phyloP scores from a whole-genome alignment of 305 asterid genomes.

The Ajuga reptans region DNA sequence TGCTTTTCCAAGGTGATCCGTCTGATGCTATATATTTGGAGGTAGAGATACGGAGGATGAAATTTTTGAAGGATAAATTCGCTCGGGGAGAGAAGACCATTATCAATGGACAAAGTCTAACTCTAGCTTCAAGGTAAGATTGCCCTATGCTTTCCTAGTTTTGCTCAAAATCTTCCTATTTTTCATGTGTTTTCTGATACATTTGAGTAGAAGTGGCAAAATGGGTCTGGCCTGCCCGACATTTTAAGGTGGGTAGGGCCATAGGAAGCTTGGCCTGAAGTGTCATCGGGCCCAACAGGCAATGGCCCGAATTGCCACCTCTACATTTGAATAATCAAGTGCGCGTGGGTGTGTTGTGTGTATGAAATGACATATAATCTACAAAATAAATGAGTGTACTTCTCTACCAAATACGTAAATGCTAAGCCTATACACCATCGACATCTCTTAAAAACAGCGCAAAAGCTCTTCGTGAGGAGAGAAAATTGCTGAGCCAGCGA shows the following conservation, averaged over 20 bases:
- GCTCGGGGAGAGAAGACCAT: conserved; percentile 49
- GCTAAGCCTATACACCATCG: not conserved
- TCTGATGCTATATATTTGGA: conserved; percentile 78
- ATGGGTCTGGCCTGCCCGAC: too few relatives aligned
- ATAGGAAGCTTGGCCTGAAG: too few relatives aligned
- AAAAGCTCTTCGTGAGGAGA: conserved; percentile 64
- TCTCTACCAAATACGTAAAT: not conserved
- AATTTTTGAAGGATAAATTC: conserved; percentile 57
- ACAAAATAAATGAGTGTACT: not conserved
- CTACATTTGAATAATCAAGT: too few relatives aligned
- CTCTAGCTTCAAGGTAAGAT: conserved; percentile 63
- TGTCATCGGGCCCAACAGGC: too few relatives aligned
- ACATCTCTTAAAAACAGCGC: conserved; percentile 35
- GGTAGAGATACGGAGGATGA: conserved; percentile 80
- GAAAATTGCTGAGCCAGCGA: conserved; percentile 56
- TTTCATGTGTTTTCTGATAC: not conserved
- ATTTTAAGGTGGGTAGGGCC: too few relatives aligned
- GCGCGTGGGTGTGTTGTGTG: too few relatives aligned
- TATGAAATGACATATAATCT: not conserved
- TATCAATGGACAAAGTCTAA: conserved; percentile 49
- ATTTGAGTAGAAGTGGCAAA: too few relatives aligned
- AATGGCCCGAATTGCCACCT: too few relatives aligned
- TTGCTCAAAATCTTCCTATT: not conserved
- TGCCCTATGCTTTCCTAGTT: not conserved
- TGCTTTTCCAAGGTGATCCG: conserved; percentile 82